phyloP scores from a whole-genome alignment of 169 alveolate genomes.

The Plasmodium coatneyi region DNA sequence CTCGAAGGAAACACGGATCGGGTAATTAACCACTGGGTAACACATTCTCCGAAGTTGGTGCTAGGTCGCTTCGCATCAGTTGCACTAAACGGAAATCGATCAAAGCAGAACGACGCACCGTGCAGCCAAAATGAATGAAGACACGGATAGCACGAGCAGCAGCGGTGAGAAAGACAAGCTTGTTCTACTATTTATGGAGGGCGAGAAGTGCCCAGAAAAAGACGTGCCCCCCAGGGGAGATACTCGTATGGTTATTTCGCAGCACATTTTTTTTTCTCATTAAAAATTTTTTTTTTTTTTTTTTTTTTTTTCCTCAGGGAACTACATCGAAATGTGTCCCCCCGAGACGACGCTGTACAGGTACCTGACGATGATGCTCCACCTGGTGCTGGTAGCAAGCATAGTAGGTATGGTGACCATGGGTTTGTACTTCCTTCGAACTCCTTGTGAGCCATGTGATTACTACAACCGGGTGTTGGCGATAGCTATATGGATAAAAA shows the following conservation, averaged over 20 bases:
- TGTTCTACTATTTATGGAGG: background rate
- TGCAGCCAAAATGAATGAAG: conserved; percentile 23
- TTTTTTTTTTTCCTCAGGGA: background rate
- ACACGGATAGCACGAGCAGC: conserved; percentile 6
- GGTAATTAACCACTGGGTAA: background rate
- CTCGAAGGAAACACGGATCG: background rate
- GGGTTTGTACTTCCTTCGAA: background rate
- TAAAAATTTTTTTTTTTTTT: background rate
- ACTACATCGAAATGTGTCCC: conserved; percentile 11
- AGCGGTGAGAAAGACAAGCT: conserved; percentile 8
- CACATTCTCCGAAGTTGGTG: background rate
- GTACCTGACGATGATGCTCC: conserved; percentile 22
- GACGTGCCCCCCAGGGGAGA: background rate
- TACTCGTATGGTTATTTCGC: background rate
- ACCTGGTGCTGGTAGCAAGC: background rate
- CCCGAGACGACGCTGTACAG: conserved; percentile 12
- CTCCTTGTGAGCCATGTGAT: conserved; percentile 56
- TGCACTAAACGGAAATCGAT: background rate
- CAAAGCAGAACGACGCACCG: background rate
- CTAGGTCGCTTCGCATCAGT: background rate
- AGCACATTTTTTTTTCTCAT: background rate
- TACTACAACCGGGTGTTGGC: conserved; percentile 23
- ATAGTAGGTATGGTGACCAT: background rate
- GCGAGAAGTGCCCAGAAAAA: background rate
- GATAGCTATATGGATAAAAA: conserved; percentile 34